A percentile compares a stretch with the other conserved stretches of the same genome.
Evolutionary conservation across 2,329 filamentous ascomycete genomes (phyloP).

Genomic region (Pseudophaeomoniella oleicola): DNA sequence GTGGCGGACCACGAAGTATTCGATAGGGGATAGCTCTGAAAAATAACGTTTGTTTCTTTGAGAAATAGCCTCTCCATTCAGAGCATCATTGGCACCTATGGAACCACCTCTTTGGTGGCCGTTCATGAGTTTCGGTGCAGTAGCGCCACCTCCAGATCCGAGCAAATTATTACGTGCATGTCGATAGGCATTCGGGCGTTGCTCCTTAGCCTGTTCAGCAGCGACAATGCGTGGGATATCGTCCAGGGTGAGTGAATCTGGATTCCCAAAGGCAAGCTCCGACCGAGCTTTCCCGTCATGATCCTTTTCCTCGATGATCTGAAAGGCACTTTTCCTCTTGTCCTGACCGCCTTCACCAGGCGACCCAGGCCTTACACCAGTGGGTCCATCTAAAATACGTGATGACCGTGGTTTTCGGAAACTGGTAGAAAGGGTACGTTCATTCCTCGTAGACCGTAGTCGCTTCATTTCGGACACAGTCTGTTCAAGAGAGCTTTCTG

Average conservation of each 20-base stretch:
- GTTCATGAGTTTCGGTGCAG: slow-evolving; percentile 51
- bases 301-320: slow-evolving; percentile 69
- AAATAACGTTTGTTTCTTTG: slow-evolving; percentile 68
- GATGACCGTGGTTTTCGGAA: slow-evolving; percentile 83
- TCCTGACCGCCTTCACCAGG: slow-evolving; percentile 48
- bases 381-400: slow-evolving; percentile 78
- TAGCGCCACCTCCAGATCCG: slow-evolving; percentile 35
- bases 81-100: slow-evolving; percentile 31
- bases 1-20: slow-evolving; percentile 95
- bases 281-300: slow-evolving; percentile 53
- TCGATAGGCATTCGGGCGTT: slow-evolving; percentile 65
- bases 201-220: slow-evolving; percentile 85
- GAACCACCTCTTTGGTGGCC: slow-evolving; percentile 56
- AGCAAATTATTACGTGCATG: slow-evolving; percentile 59
- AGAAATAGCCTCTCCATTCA: slow-evolving; percentile 36
- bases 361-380: slow-evolving; percentile 59
- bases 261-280: slow-evolving; percentile 74
- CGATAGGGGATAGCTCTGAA: slow-evolving; percentile 83
- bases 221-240: slow-evolving; percentile 94
- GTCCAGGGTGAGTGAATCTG: slow-evolving; percentile 84
- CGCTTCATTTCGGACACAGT: slow-evolving; percentile 90
- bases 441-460: slow-evolving; percentile 79
- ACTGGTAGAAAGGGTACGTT: slow-evolving; percentile 86
- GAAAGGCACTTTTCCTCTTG: slow-evolving; percentile 31
- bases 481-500: slow-evolving; percentile 76